Base-by-base conservation (phyloP, 2,329 filamentous ascomycete species). In the Beauveria bassiana region DNA sequence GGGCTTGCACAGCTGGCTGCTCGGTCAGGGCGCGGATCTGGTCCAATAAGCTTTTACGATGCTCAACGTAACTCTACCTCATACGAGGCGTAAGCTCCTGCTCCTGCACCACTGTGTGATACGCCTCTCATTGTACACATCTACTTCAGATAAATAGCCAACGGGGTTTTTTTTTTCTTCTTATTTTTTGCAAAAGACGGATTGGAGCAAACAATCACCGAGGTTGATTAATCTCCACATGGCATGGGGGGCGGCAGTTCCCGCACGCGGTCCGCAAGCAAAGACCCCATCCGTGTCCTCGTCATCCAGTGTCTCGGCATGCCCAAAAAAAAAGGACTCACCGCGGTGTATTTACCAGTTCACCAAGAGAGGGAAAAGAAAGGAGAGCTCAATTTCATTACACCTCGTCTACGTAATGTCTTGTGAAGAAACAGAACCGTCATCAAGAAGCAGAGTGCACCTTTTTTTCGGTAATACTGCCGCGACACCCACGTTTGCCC, bases 251-350 rank as follows among this genome's bases (percentile, higher is more conserved):
- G 38, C 57, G 57, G 57, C 38, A 59, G 57, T 52, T 59, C 57
- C 56, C 57, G 57, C 45, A 40, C 14, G 22, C 55, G 55, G 55
- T 50, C 55, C 45, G 55, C 42, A 47, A 24, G 14, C 24, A 49
- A 31, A 45, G 34, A 22, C 57, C 57, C 57, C 57, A 51, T 59
- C 57, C 57, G 57, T 59, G 57, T 47, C 46, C 47, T 59, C 28
- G 28, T 31, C 57, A 34, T 59, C 31, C 34, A 47, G 34, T 51
- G 46, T 59, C 24, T 28, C 26, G 24, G 4, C 9, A 42, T 34
- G 5, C 20, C 24, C 7, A 42, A 2, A 12, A 47, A 22, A 34
- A 14, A 46, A 14, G 16, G 14, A 6, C 18, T 20, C 8, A 24
- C 42, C 34, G 12, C 38, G 51, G 42, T 40, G 42, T 5, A 28